Base-by-base conservation (phyloP, 1,284 basidiomycete species). In the Tilletia caries region DNA sequence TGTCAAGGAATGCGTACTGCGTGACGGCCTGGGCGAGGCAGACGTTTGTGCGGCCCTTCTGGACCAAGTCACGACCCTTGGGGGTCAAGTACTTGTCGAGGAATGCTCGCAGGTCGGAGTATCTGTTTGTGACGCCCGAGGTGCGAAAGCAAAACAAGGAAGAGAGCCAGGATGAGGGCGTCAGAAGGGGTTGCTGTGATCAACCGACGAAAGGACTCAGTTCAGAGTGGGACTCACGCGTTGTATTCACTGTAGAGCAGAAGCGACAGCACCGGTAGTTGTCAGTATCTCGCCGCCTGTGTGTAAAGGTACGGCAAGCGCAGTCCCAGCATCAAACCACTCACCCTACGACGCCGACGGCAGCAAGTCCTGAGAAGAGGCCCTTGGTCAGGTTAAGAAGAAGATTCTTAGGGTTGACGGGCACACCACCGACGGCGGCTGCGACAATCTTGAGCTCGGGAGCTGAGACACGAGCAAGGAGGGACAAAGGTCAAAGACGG, bases 361-460 rank as follows among this genome's bases (percentile, higher is more conserved):
- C 60, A 29, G 20, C 60, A 27, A 64, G 41, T 6, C 60, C 60
- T 10, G 15, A 8, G 25, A n/a, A 64, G 23, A 64, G 20, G 20
- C 20, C n/a, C 60, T 64, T 64, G 60, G 33, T 64, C 20, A 64
- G 41, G 20, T 23, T 37, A 20, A 37, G 33, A 8, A 70, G 29
- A 2, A 50, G 20, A 12, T 46, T 48, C 52, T 50, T 62, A 13
- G 67, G 58, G 64, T 68, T 46, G 23, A 67, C 67, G 27, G 68
- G 68, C 1, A 41, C n/a, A 27, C 66, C 68, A 37, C 68, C 68
- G 66, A 33, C 32, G 25, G 41, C 62, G 29, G 48, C 62, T 23
- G 66, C 71, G 37, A 73, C 43, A n/a, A 73, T 68, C 43, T 71
- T 71, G 37, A 73, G 46, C 29, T 73, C 71, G 2, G 65, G 52